Conservation (phyloP, 2,329 filamentous ascomycete genomes). For the Trichoderma sp. region DNA sequence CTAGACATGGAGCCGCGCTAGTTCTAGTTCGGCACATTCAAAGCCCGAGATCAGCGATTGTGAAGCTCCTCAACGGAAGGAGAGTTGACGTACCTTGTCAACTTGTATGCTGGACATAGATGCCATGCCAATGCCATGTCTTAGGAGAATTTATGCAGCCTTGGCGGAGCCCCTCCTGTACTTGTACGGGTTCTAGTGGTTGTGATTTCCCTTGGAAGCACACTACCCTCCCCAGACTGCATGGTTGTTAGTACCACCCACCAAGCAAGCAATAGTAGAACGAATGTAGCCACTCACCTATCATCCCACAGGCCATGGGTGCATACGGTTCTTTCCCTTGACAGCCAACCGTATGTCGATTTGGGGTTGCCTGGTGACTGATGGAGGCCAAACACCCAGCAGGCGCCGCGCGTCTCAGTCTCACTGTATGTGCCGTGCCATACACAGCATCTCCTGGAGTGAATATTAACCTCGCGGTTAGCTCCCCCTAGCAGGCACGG, state of each 20-base stretch:
- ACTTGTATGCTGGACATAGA: not conserved
- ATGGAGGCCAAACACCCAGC: not conserved
- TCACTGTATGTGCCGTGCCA: not conserved
- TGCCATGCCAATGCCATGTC: not conserved
- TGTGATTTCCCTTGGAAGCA: not conserved
- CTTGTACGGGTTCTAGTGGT: not conserved
- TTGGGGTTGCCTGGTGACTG: not conserved
- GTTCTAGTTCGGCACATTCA: not conserved
- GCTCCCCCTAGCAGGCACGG: not conserved
- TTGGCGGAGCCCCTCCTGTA: not conserved
- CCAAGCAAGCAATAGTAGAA: not conserved
- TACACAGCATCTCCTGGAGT: not conserved
- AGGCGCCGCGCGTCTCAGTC: not conserved
- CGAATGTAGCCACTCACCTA: not conserved
- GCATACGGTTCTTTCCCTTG: not conserved
- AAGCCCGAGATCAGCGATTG: constrained; percentile 2
- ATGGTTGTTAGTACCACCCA: not conserved
- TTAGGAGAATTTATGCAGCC: constrained; percentile 10
- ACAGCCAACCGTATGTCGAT: not conserved
- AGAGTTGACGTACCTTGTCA: not conserved
- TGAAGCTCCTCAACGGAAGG: not conserved
- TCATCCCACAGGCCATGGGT: not conserved
- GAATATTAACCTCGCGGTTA: constrained; percentile 10
- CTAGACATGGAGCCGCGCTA: not conserved
- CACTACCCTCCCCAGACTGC: not conserved